Base-by-base conservation (phyloP, 1,284 basidiomycete genomes). In the Malassezia obtusa region DNA sequence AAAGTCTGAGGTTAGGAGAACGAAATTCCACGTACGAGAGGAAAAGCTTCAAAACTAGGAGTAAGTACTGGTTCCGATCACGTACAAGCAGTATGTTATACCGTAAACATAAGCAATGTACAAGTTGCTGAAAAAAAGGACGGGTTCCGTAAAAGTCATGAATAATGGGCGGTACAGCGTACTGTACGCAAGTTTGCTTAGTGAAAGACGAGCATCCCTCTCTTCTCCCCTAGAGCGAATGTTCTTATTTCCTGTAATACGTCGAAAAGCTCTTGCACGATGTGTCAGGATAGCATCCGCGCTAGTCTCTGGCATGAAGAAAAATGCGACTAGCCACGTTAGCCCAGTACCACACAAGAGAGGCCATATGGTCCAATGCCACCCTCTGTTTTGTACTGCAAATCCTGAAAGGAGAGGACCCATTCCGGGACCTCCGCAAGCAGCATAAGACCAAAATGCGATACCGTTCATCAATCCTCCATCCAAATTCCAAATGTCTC, bases 351-450 rank as follows among this genome's bases (percentile, higher is more conserved):
- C 51, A 53, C 62, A 66, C 9, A 71, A 53, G 54, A 73, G 61
- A 8, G 63, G 59, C 65, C 66, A 75, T 49, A 57, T 17, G 0
- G 50, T 38, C 75, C 75, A 76, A 44, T 63, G 55, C 72, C 72
- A 76, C 3, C 65, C 65, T 14, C 63, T 58, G 4, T 52, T 50
- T 36, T 67, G 56, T 11, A 63, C 60, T 0, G 68, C 67, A 38
- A 68, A 75, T 8, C 61, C 59, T 1, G 62, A 52, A 15, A 74
- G 47, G 2, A 61, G 10, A 1, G 61, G 61, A 8, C 61, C 61
- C 14, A 62, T 35, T 22, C 67, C 59, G 4, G 73, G 72, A n/a
- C 71, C 72, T 19, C 49, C 45, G 17, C 36, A 38, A 0, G 56
- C 53, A 9, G 47, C 51, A 4, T 37, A 48, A 2, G 30, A 50